Evolutionary conservation across 2,329 filamentous ascomycete genomes (phyloP), one percentile per base, ranked within the genome.

Genomic region (Aspergillus sp.): DNA sequence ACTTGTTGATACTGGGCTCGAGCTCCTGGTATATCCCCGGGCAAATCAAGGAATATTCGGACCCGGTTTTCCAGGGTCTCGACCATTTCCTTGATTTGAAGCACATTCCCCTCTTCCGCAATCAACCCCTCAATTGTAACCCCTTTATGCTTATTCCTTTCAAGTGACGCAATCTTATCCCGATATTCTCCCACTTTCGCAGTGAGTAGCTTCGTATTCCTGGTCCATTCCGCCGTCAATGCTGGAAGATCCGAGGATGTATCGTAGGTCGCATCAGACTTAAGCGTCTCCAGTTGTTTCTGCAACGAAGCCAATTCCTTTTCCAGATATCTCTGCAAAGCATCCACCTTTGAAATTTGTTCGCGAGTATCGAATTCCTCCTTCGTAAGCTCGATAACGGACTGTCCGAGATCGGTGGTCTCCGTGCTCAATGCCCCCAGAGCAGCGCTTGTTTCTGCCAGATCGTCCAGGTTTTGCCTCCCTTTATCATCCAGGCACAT

Each of bases 181-280:
- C 73, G 70, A 49, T 87, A 80, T 60, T 93, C 88, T 13, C 80
- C 80, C 1, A 90, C 72, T 56, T 85, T 85, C 2, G 81, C 70
- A 12, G 76, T 71, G 33, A 88, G 72, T n/a, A 79, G 69, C 62
- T 88, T 89, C 43, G 85, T 80, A 48, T 77, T 82, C 47, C 86
- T 82, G 54, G 84, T 82, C 68, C 86, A 80, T 44, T 93, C 85
- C 3, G 84, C 75, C n/a, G 89, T 91, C 54, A 84, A 78, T 54
- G 82, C 81, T 9, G 81, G 79, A 3, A 90, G 70, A 52, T 82
- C 74, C 0, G 79, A 60, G 0, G 81, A 68, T 0, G 80, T 77
- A 13, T 79, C 74, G 58, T 80, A 85, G 45, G 60, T 59, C 22
- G 59, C 51, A 41, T 70, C 53, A 10, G 60, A 60, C 32, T 55